These are phyloP conservation scores for Casuarina equisetifolia DNA, from an alignment of 306 rosid genomes.

Conservation along the genomic window DNA sequence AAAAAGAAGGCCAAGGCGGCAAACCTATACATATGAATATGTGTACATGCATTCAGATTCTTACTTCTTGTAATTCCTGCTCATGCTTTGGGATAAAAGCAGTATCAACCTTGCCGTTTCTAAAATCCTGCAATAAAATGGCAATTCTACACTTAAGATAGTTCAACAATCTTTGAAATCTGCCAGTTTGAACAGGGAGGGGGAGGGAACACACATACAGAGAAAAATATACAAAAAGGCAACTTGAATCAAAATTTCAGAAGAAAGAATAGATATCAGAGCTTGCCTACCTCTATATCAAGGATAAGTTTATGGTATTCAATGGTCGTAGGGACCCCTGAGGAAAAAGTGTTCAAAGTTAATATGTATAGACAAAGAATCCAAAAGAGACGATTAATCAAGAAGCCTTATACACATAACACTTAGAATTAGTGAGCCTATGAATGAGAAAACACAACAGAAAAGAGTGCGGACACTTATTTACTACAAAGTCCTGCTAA, in stretches of 20 bases:
- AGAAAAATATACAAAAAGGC: not conserved
- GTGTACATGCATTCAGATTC: slow-evolving; percentile 19
- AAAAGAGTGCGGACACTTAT: not conserved
- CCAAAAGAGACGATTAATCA: slow-evolving; percentile 1
- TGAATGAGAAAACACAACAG: not conserved
- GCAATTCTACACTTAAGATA: slow-evolving; percentile 18
- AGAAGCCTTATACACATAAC: not conserved
- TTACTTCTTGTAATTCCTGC: slow-evolving; percentile 73
- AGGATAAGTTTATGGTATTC: slow-evolving; percentile 98
- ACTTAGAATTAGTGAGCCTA: not conserved
- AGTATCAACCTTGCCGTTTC: slow-evolving; percentile 84
- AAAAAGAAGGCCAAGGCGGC: not conserved
- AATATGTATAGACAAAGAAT: not conserved
- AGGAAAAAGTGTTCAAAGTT: not conserved
- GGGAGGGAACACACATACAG: not conserved
- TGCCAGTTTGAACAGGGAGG: not conserved
- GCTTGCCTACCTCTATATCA: slow-evolving; percentile 64
- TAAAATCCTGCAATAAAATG: slow-evolving; percentile 66
- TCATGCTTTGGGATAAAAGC: slow-evolving; percentile 96
- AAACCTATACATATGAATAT: too few relatives aligned
- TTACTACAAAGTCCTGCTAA: not conserved
- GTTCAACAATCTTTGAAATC: not conserved
- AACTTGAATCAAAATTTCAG: not conserved
- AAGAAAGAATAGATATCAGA: not conserved
- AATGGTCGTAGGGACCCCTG: slow-evolving; percentile 99